Conservation (phyloP, 345 rosid genomes). For the Lepidium sativum region DNA sequence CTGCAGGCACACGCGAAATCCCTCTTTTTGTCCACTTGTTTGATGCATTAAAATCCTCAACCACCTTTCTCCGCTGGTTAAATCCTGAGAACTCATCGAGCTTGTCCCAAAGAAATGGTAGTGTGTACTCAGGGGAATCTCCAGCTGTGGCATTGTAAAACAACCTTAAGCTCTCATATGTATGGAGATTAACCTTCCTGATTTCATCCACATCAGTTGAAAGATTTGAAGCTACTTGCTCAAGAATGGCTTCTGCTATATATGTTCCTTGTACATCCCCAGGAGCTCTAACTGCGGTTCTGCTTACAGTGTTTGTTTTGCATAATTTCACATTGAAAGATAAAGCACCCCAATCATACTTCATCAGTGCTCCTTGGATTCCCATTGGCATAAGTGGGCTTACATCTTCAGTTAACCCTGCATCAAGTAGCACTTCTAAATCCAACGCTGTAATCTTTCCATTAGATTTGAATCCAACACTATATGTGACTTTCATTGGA, state of each 20-base stretch:
- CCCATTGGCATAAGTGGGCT: conserved; percentile 47
- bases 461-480: conserved; percentile 75
- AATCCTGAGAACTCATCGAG: conserved; percentile 43
- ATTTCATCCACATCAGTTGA: conserved; percentile 61
- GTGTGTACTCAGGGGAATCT: conserved; percentile 60
- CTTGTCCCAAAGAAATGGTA: conserved; percentile 71
- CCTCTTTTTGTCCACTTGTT: conserved; percentile 73
- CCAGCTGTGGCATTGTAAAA: conserved; percentile 44
- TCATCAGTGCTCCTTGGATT: conserved; percentile 38
- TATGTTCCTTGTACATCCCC: conserved; percentile 83
- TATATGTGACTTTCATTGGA: conserved; percentile 82
- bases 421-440: conserved; percentile 58
- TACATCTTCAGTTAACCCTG: conserved; percentile 45
- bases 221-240: conserved; percentile 78
- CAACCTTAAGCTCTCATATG: conserved; percentile 41
- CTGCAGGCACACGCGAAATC: conserved; percentile 66
- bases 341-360: conserved; percentile 86
- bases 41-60: conserved; percentile 49
- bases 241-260: conserved; percentile 76
- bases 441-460: conserved; percentile 78
- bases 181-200: conserved; percentile 67
- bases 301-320: conserved; percentile 70
- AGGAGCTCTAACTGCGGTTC: conserved; percentile 81
- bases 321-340: conserved; percentile 77
- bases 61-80: conserved; percentile 36